Evolutionary conservation across 805 yeast species (phyloP).

Genomic region (Monosporozyma unispora): DNA sequence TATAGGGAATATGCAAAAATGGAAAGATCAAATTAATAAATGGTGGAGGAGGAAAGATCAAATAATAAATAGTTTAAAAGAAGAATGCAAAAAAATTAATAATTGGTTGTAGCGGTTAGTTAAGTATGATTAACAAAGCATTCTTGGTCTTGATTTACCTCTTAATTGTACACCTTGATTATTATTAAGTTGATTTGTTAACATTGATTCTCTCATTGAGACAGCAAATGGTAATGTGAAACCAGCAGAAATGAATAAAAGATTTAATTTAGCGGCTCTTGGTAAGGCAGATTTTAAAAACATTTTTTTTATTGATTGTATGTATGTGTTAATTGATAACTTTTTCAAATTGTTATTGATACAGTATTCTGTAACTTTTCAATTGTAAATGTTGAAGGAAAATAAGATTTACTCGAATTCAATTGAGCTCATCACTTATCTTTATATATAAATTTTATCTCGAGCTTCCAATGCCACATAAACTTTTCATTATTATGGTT

Average conservation of each 20-base stretch:
- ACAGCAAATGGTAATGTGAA: conserved; percentile 4
- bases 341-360: no score
- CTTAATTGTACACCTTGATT: neutral
- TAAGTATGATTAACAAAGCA: conserved; percentile 2
- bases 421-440: neutral
- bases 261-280: neutral
- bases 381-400: no score
- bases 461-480: neutral
- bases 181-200: neutral
- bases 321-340: neutral
- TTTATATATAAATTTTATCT: neutral
- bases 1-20: neutral
- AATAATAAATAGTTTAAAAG: neutral
- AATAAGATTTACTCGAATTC: no score
- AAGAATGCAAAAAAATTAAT: neutral
- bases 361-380: no score
- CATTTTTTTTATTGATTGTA: neutral
- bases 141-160: conserved; percentile 4
- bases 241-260: conserved; percentile 1
- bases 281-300: neutral
- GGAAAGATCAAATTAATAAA: neutral
- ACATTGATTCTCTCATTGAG: conserved; percentile 2
- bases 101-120: no score
- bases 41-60: neutral
- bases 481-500: neutral